phyloP scores from a whole-genome alignment of 2,329 filamentous ascomycete genomes.

The Thielaviopsis musarum region DNA sequence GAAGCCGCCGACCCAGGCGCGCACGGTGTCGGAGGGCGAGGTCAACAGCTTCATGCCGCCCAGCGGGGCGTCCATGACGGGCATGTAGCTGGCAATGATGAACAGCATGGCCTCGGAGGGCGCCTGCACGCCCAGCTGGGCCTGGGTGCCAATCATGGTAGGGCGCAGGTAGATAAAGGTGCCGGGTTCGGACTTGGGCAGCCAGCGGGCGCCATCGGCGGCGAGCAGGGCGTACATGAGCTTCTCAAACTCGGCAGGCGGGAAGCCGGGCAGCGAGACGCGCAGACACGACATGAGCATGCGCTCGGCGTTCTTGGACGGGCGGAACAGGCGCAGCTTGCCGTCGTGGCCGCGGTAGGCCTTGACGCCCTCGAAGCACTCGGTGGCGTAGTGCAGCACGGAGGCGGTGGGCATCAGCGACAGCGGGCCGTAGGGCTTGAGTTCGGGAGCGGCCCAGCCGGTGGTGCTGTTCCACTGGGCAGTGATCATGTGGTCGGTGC shows the following conservation, averaged over 20 bases:
- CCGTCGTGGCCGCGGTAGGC: slow-evolving; percentile 65
- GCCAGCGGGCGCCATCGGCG: slow-evolving; percentile 62
- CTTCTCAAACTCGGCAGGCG: slow-evolving; percentile 53
- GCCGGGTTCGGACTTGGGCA: slow-evolving; percentile 51
- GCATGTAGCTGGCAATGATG: slow-evolving; percentile 54
- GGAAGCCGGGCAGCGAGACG: slow-evolving; percentile 60
- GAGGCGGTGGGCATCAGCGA: slow-evolving; percentile 66
- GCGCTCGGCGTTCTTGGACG: slow-evolving; percentile 52
- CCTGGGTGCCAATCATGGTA: slow-evolving; percentile 68
- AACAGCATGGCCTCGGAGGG: slow-evolving; percentile 79
- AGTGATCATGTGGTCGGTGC: slow-evolving; percentile 81
- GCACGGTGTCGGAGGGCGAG: slow-evolving; percentile 63
- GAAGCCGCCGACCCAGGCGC: slow-evolving; percentile 87
- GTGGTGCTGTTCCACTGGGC: slow-evolving; percentile 44
- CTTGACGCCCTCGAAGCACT: slow-evolving; percentile 79
- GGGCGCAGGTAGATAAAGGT: slow-evolving; percentile 72
- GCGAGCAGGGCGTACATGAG: slow-evolving; percentile 56
- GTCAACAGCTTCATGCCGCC: slow-evolving; percentile 61
- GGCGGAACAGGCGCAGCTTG: slow-evolving; percentile 61
- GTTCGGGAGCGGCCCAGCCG: slow-evolving; percentile 59
- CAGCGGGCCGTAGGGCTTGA: slow-evolving; percentile 63
- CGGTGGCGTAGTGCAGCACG: slow-evolving; percentile 74
- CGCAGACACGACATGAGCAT: slow-evolving; percentile 43
- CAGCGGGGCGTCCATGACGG: slow-evolving; percentile 31
- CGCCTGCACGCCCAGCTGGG: slow-evolving; percentile 63